phyloP scores from a whole-genome alignment of 352 stramenopile species.

The Phytophthora syringae region DNA sequence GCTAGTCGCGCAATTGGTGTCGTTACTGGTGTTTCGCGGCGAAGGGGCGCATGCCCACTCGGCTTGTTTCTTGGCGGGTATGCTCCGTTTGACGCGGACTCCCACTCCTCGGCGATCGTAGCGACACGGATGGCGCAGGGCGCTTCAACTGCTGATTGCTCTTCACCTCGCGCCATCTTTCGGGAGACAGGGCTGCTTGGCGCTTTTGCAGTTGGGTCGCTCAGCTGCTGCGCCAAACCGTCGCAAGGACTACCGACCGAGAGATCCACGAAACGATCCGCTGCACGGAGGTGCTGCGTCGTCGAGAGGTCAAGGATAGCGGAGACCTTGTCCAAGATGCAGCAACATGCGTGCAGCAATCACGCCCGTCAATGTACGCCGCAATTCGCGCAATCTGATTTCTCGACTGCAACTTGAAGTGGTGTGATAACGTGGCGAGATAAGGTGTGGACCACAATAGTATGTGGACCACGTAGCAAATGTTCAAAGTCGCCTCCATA shows the following conservation, averaged over 20 bases:
- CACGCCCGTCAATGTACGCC: neutral
- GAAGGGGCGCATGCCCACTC: slow-evolving; percentile 28
- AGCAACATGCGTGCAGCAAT: neutral
- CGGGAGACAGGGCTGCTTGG: slow-evolving; percentile 1
- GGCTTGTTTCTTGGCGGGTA: slow-evolving; percentile 26
- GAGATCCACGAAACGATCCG: neutral
- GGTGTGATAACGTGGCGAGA: neutral
- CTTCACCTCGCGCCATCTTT: slow-evolving; percentile 1
- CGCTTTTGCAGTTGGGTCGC: neutral
- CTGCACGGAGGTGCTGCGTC: neutral
- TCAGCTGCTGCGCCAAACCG: slow-evolving; percentile 6
- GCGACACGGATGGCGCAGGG: too few species aligned
- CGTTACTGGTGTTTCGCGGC: slow-evolving; percentile 7
- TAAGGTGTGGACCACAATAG: neutral
- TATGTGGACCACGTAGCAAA: neutral
- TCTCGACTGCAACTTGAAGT: neutral
- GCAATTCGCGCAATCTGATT: neutral
- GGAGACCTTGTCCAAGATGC: neutral
- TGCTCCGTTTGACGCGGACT: slow-evolving; percentile 27
- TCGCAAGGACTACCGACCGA: neutral
- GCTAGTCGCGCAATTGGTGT: slow-evolving; percentile 22
- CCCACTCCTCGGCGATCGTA: slow-evolving; percentile 2
- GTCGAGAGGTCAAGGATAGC: neutral
- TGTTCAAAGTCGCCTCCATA: too few species aligned
- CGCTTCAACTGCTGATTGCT: too few species aligned